These are phyloP conservation scores for Cytospora leucostoma DNA, from an alignment of 2,329 filamentous ascomycete genomes.

Conservation along the genomic window DNA sequence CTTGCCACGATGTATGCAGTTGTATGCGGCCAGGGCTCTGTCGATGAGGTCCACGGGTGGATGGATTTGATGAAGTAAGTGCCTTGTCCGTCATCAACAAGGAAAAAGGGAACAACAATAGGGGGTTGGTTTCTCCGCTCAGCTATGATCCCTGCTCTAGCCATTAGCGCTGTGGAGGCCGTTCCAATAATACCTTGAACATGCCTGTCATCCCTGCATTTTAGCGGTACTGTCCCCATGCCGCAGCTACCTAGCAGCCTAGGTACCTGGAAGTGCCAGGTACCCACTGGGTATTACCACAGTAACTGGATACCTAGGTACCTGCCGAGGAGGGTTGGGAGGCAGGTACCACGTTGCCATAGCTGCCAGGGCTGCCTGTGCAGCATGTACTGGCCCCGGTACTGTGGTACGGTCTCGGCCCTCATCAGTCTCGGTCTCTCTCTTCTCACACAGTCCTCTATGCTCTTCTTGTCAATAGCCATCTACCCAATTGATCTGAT, in stretches of 20 bases:
- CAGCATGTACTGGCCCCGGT: not conserved
- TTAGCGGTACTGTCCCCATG: not conserved
- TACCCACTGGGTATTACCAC: not conserved
- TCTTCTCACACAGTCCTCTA: not conserved
- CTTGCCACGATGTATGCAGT: not conserved
- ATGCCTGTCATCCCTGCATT: not conserved
- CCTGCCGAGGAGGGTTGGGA: not conserved
- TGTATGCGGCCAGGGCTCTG: not conserved
- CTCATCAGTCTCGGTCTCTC: not conserved
- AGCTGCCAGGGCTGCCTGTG: not conserved
- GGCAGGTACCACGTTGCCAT: no score
- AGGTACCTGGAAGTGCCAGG: no score
- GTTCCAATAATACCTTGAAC: not conserved
- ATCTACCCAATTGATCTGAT: not conserved
- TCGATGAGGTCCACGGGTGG: not conserved
- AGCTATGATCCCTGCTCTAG: not conserved
- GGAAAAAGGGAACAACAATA: not conserved
- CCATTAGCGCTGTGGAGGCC: slow-evolving; percentile 2
- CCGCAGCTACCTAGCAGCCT: no score
- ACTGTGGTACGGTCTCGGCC: not conserved
- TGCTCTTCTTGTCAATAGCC: not conserved
- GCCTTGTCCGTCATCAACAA: not conserved
- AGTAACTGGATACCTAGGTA: not conserved
- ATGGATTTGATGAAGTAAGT: not conserved
- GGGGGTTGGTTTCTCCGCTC: not conserved